Conservation (phyloP, 129 eudicot species). For the Scalesia atractyloides region DNA sequence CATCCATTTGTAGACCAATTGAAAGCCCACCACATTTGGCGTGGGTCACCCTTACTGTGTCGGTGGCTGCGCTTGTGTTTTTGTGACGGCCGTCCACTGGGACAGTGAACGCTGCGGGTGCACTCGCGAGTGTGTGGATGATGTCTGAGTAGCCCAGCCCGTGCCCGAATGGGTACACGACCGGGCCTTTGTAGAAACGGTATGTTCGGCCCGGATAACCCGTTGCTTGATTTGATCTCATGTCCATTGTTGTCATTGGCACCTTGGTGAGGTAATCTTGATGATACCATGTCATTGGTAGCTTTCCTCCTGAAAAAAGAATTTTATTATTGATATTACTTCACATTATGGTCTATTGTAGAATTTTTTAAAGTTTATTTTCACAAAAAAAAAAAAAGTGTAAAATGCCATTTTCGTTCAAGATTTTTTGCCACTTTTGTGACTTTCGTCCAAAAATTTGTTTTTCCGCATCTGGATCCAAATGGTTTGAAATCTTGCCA, state of each 20-base stretch:
- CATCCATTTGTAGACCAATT: constrained; percentile 44
- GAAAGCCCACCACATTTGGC: constrained; percentile 60
- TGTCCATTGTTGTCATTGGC: constrained; percentile 83
- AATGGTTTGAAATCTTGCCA: too few relatives aligned
- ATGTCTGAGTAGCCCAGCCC: constrained; percentile 79
- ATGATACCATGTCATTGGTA: constrained; percentile 89
- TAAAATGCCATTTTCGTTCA: too few relatives aligned
- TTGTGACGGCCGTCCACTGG: constrained; percentile 63
- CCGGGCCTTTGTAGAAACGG: constrained; percentile 74
- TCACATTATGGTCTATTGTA: neutral
- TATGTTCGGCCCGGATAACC: constrained; percentile 81
- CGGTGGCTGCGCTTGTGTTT: constrained; percentile 39
- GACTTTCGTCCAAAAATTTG: too few relatives aligned
- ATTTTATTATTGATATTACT: neutral
- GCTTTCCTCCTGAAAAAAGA: constrained; percentile 63
- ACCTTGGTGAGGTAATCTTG: constrained; percentile 72
- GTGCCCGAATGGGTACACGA: constrained; percentile 78
- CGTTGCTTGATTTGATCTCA: constrained; percentile 55
- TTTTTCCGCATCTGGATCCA: too few relatives aligned
- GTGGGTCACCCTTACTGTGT: constrained; percentile 63
- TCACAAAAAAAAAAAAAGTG: too few relatives aligned
- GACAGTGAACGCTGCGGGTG: constrained; percentile 51
- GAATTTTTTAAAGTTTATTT: too few relatives aligned
- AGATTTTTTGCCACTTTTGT: too few relatives aligned
- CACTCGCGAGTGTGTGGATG: constrained; percentile 47